Conservation (phyloP, 2,329 filamentous ascomycete genomes). For the Sporothrix pallida region DNA sequence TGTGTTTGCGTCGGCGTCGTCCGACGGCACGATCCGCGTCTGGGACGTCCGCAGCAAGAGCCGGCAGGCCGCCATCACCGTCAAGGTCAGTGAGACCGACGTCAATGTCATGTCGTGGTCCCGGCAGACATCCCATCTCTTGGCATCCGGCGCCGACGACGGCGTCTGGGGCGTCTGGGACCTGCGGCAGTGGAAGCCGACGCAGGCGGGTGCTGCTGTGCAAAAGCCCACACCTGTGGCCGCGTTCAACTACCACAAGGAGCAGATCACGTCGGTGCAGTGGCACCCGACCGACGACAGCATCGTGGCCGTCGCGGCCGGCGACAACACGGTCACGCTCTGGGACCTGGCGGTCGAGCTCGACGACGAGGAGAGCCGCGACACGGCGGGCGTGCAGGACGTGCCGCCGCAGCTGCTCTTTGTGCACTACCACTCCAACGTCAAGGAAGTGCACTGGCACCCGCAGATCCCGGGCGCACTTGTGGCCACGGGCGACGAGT, state of each 20-base stretch:
- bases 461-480: slow-evolving; percentile 89
- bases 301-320: slow-evolving; percentile 89
- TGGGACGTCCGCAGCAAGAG: slow-evolving; percentile 96
- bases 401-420: slow-evolving; percentile 95
- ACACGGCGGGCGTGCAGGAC: slow-evolving; percentile 83
- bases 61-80: slow-evolving; percentile 82
- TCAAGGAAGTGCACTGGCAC: slow-evolving; percentile 98
- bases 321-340: slow-evolving; percentile 90
- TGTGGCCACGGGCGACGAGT: slow-evolving; percentile 88
- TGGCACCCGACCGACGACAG: slow-evolving; percentile 98
- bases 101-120: slow-evolving; percentile 99
- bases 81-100: slow-evolving; percentile 82
- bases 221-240: slow-evolving; percentile 78
- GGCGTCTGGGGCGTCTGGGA: slow-evolving; percentile 97
- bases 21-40: slow-evolving; percentile 91
- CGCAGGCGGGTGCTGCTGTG: slow-evolving; percentile 44
- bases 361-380: slow-evolving; percentile 94
- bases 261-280: slow-evolving; percentile 93
- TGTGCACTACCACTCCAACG: slow-evolving; percentile 93
- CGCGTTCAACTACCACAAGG: slow-evolving; percentile 92
- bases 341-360: slow-evolving; percentile 98
- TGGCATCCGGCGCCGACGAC: slow-evolving; percentile 91
- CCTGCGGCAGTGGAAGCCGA: slow-evolving; percentile 88
- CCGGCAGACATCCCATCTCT: slow-evolving; percentile 81
- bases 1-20: slow-evolving; percentile 92